phyloP scores from a whole-genome alignment of 2,329 filamentous ascomycete species.

The Volutella citrinella region DNA sequence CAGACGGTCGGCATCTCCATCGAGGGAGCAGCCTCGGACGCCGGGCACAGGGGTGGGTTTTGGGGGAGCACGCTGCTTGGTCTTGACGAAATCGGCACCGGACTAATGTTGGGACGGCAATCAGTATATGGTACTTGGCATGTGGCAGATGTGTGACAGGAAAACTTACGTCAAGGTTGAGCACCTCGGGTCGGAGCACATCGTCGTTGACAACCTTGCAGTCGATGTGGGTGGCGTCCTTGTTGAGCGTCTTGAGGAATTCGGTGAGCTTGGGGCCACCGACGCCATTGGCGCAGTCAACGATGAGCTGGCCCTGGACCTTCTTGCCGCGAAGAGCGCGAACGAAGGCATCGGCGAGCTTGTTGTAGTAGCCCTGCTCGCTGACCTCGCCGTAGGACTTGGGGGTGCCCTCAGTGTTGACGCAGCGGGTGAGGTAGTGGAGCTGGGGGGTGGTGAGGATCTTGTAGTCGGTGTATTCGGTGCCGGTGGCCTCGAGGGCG shows the following conservation, averaged over 20 bases:
- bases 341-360: conserved; percentile 81
- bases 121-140: conserved; percentile 8
- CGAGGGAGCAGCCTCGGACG: conserved; percentile 83
- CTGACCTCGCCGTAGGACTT: conserved; percentile 86
- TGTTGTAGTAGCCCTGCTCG: conserved; percentile 92
- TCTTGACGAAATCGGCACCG: conserved; percentile 97
- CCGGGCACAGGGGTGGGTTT: conserved; percentile 73
- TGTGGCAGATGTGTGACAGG: background rate
- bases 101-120: conserved; percentile 55
- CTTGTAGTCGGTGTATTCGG: conserved; percentile 80
- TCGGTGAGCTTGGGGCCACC: conserved; percentile 88
- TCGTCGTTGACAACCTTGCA: conserved; percentile 91
- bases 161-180: conserved; percentile 77
- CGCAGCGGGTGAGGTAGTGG: conserved; percentile 91
- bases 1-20: conserved; percentile 92
- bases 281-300: conserved; percentile 96
- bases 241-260: conserved; percentile 77
- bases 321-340: conserved; percentile 76
- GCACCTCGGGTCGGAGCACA: conserved; percentile 80
- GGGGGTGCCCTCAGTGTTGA: conserved; percentile 87
- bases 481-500: conserved; percentile 72
- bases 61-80: conserved; percentile 85
- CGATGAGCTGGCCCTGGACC: conserved; percentile 69
- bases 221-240: conserved; percentile 67
- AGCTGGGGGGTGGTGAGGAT: conserved; percentile 95